Conservation (phyloP, 2,329 filamentous ascomycete species). For the Seiridium unicorne region DNA sequence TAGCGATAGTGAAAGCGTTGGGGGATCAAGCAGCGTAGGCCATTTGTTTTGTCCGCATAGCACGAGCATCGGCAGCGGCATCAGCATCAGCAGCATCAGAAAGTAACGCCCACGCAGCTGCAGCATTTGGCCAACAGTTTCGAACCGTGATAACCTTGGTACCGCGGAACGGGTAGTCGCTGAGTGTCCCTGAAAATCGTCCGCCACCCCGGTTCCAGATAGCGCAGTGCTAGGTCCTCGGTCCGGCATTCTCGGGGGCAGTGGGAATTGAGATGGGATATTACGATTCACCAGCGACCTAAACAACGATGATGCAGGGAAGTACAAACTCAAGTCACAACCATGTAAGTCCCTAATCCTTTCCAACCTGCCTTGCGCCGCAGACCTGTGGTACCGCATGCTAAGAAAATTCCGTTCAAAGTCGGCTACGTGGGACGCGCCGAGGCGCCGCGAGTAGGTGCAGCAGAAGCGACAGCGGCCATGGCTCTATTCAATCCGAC, state of each 20-base stretch:
- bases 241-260: neutral
- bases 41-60: too few species aligned
- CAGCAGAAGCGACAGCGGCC: conserved; percentile 18
- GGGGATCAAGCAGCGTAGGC: too few species aligned
- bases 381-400: neutral
- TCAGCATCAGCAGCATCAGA: too few species aligned
- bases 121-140: too few species aligned
- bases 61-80: too few species aligned
- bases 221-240: neutral
- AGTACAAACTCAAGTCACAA: neutral
- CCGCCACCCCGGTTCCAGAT: neutral
- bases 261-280: conserved; percentile 1
- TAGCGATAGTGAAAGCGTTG: too few species aligned
- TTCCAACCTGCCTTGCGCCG: neutral
- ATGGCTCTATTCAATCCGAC: conserved; percentile 73
- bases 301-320: conserved; percentile 4
- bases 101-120: too few species aligned
- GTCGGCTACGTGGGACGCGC: conserved; percentile 24
- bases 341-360: conserved; percentile 1
- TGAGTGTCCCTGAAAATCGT: neutral
- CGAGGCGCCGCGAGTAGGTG: conserved; percentile 21
- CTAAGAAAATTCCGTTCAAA: conserved; percentile 6
- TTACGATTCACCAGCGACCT: neutral
- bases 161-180: neutral
- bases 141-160: neutral